Evolutionary conservation across 208 protist genomes (phyloP).

Genomic region (Lotmaria passim): DNA sequence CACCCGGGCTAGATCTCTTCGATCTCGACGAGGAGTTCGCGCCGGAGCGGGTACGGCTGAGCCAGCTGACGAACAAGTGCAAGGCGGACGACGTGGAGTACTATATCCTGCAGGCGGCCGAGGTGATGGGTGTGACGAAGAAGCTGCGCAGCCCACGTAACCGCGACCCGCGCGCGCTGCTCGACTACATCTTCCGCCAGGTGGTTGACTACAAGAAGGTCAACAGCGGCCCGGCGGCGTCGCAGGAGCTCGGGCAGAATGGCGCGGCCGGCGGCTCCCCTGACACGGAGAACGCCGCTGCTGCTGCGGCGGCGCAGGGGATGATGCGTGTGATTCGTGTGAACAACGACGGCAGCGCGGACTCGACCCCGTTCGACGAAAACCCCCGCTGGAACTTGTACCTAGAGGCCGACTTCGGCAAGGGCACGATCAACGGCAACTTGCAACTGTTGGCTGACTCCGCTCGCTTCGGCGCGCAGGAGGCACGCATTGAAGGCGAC

Average conservation of each 20-base stretch:
- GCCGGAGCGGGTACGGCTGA: constrained; percentile 93
- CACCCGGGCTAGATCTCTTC: constrained; percentile 95
- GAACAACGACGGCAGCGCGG: constrained; percentile 40
- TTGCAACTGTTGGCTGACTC: constrained; percentile 73
- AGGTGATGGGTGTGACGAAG: constrained; percentile 94
- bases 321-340: constrained; percentile 89
- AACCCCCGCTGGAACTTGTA: constrained; percentile 80
- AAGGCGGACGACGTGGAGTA: constrained; percentile 93
- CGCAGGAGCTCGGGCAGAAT: constrained; percentile 11
- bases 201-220: constrained; percentile 94
- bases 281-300: constrained; percentile 25
- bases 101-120: constrained; percentile 93
- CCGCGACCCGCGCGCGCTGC: constrained; percentile 87
- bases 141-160: constrained; percentile 89
- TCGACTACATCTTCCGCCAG: constrained; percentile 94
- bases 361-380: constrained; percentile 85
- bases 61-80: constrained; percentile 97
- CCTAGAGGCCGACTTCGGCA: constrained; percentile 76
- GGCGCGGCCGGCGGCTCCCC: constrained; percentile 1
- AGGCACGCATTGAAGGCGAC: constrained; percentile 79
- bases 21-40: constrained; percentile 97
- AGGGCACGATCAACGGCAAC: constrained; percentile 71
- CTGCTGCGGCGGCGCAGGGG: constrained; percentile 51
- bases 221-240: constrained; percentile 38
- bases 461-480: constrained; percentile 62